These are phyloP conservation scores for Eragrostis nindensis DNA, from an alignment of 176 grass and related monocot genomes.

Conservation along the genomic window DNA sequence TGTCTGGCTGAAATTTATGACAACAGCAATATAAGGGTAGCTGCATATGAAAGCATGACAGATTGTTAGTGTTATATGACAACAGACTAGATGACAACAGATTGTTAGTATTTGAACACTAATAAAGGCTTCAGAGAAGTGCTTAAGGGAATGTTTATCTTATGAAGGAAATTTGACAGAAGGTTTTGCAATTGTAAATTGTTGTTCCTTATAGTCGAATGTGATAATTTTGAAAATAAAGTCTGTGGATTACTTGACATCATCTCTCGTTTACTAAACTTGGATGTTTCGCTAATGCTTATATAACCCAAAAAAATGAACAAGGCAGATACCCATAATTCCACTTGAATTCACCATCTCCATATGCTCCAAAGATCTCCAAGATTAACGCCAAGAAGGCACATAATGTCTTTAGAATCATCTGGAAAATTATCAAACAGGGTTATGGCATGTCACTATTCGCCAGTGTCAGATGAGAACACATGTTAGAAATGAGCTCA, in stretches of 20 bases:
- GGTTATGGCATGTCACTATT: conserved; percentile 10
- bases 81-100: not conserved
- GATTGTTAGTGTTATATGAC: not conserved
- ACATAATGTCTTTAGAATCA: conserved; percentile 88
- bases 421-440: conserved; percentile 47
- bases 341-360: conserved; percentile 93
- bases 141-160: not conserved
- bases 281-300: not conserved
- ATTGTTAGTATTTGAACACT: not conserved
- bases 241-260: not conserved
- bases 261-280: not conserved
- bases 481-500: conserved; percentile 41
- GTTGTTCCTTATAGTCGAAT: not conserved
- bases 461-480: not conserved
- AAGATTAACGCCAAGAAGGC: conserved; percentile 82
- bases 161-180: not conserved
- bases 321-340: conserved; percentile 68
- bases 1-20: conserved; percentile 95
- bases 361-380: conserved; percentile 79
- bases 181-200: not conserved
- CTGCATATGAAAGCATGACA: conserved; percentile 43
- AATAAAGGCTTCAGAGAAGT: not conserved
- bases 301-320: not conserved
- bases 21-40: conserved; percentile 78
- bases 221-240: not conserved